Percentiles rank a stretch among this genome's conserved stretches.
These are phyloP conservation scores for Nannochloris sp. DNA, from an alignment of 139 green algal genomes.

Conservation along the genomic window DNA sequence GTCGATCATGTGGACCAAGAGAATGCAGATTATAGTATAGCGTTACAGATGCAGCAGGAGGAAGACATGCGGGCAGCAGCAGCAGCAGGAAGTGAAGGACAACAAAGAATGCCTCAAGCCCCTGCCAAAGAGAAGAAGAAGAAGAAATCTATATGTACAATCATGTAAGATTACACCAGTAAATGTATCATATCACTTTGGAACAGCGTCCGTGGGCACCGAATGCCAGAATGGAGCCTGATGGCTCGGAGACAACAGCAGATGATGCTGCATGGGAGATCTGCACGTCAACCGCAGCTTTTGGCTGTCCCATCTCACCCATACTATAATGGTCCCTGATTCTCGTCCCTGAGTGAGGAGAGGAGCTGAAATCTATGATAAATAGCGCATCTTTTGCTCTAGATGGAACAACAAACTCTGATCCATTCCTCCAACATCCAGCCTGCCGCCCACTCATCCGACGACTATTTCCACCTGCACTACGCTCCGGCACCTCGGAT, in stretches of 20 bases:
- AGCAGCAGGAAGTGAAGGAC: constrained; percentile 1
- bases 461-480: too few species aligned
- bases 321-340: background rate
- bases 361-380: constrained; percentile 16
- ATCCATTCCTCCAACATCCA: constrained; percentile 15
- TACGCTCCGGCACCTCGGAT: background rate
- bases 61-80: constrained; percentile 14
- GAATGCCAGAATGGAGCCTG: too few species aligned
- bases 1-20: constrained; percentile 1
- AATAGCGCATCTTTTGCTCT: constrained; percentile 15
- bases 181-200: background rate
- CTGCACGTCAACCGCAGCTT: too few species aligned
- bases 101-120: background rate
- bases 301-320: background rate
- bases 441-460: background rate
- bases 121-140: constrained; percentile 16
- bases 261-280: too few species aligned
- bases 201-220: background rate
- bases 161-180: background rate
- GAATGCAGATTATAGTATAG: constrained; percentile 72
- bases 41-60: constrained; percentile 75
- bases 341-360: background rate
- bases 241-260: too few species aligned
- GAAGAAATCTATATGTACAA: constrained; percentile 8
- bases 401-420: constrained; percentile 24